Conservation (phyloP, 345 rosid species). For the Pseudoturritis turrita region DNA sequence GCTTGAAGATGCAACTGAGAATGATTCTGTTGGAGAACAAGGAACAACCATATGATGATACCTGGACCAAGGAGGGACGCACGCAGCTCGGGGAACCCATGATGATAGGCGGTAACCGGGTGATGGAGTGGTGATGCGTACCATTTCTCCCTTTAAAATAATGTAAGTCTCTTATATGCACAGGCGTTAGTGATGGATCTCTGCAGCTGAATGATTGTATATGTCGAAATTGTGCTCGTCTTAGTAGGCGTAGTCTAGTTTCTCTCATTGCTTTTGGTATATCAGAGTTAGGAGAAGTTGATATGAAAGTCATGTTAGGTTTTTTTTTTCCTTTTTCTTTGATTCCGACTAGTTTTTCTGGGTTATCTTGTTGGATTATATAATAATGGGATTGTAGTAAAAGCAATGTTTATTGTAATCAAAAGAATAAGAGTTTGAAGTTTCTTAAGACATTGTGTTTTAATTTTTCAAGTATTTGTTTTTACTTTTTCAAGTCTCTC, state of each 20-base stretch:
- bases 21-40: conserved; percentile 15
- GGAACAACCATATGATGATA: conserved; percentile 15
- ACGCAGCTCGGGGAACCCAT: background rate
- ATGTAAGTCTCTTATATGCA: conserved; percentile 36
- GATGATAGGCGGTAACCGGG: background rate
- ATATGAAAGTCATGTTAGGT: conserved; percentile 16
- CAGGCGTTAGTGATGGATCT: conserved; percentile 12
- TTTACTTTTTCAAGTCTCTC: background rate
- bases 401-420: conserved; percentile 11
- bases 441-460: conserved; percentile 6
- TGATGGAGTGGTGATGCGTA: conserved; percentile 21
- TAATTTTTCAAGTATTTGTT: background rate
- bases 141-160: conserved; percentile 7
- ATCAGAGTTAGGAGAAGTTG: conserved; percentile 9
- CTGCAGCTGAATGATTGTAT: conserved; percentile 17
- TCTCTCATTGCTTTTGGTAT: background rate
- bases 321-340: background rate
- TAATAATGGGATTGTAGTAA: conserved; percentile 9
- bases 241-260: conserved; percentile 19
- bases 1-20: conserved; percentile 19
- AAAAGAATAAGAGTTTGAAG: background rate
- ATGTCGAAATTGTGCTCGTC: conserved; percentile 23
- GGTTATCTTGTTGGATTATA: conserved; percentile 7
- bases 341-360: background rate
- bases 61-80: background rate